phyloP scores from a whole-genome alignment of 2,329 filamentous ascomycete genomes.

The Aspergillus flavus region DNA sequence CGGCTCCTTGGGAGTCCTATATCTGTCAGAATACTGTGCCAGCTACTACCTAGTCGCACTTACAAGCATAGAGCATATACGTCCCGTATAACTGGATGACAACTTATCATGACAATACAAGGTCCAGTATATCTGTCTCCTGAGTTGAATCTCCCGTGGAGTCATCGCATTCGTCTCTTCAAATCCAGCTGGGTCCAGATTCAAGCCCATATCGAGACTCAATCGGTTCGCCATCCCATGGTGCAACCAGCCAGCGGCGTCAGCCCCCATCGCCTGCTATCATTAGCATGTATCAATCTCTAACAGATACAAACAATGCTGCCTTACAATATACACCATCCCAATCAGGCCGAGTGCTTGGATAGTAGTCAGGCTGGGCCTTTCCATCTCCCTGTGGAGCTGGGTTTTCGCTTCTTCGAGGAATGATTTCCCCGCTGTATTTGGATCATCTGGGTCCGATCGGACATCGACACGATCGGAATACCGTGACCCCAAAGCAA shows the following conservation, averaged over 20 bases:
- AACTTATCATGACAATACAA: slow-evolving; percentile 42
- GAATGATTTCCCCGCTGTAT: slow-evolving; percentile 38
- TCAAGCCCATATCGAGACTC: slow-evolving; percentile 43
- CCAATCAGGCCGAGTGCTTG: slow-evolving; percentile 39
- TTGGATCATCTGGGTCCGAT: slow-evolving; percentile 32
- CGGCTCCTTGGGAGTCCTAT: neutral
- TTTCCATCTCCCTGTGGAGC: slow-evolving; percentile 25
- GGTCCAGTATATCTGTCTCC: slow-evolving; percentile 42
- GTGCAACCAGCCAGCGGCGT: slow-evolving; percentile 41
- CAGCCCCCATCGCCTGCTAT: slow-evolving; percentile 35
- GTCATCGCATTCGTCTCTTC: slow-evolving; percentile 28
- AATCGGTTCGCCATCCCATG: slow-evolving; percentile 43
- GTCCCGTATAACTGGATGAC: slow-evolving; percentile 38
- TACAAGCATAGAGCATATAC: slow-evolving; percentile 41
- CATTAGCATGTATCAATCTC: neutral
- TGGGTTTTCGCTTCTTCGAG: slow-evolving; percentile 30
- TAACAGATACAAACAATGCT: neutral
- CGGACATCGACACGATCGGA: slow-evolving; percentile 36
- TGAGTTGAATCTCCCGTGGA: slow-evolving; percentile 32
- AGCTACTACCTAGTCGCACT: neutral
- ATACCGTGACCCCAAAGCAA: slow-evolving; percentile 39
- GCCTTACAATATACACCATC: slow-evolving; percentile 28
- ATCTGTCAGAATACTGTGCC: neutral
- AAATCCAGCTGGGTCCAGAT: slow-evolving; percentile 36
- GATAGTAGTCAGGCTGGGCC: slow-evolving; percentile 41